phyloP scores from a whole-genome alignment of 2,329 filamentous ascomycete species.

The Colletotrichum higginsianum region DNA sequence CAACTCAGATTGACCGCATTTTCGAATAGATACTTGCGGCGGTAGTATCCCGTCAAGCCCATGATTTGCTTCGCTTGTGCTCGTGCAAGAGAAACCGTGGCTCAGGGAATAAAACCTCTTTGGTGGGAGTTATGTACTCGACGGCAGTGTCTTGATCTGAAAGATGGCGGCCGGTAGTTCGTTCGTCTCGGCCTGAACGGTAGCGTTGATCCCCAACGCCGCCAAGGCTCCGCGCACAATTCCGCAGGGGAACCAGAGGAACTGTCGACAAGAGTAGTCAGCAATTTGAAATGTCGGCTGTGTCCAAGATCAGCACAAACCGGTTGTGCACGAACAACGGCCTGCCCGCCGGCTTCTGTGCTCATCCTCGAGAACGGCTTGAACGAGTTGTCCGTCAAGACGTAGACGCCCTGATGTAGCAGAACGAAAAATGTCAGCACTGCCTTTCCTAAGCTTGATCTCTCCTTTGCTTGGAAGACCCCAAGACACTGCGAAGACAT shows the following conservation, averaged over 20 bases:
- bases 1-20: conserved; percentile 22
- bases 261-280: conserved; percentile 64
- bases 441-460: not conserved
- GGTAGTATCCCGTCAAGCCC: not conserved
- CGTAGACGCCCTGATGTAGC: conserved; percentile 83
- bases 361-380: conserved; percentile 92
- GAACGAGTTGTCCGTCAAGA: conserved; percentile 93
- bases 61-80: not conserved
- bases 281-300: too few relatives aligned
- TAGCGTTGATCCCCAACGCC: conserved; percentile 91
- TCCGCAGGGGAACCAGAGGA: conserved; percentile 95
- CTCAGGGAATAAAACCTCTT: not conserved
- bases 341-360: conserved; percentile 81
- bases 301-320: conserved; percentile 66
- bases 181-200: conserved; percentile 89
- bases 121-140: conserved; percentile 68
- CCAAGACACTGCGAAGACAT: conserved; percentile 46
- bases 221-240: conserved; percentile 92
- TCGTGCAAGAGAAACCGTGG: too few relatives aligned
- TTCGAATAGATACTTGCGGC: not conserved
- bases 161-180: conserved; percentile 93
- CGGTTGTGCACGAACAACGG: conserved; percentile 81
- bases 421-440: conserved; percentile 2
- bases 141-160: conserved; percentile 88
- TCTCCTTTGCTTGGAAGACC: not conserved